Evolutionary conservation across 257 asterid species (phyloP), one percentile per base, ranked within the genome.

Genomic region (Echites panduratus): DNA sequence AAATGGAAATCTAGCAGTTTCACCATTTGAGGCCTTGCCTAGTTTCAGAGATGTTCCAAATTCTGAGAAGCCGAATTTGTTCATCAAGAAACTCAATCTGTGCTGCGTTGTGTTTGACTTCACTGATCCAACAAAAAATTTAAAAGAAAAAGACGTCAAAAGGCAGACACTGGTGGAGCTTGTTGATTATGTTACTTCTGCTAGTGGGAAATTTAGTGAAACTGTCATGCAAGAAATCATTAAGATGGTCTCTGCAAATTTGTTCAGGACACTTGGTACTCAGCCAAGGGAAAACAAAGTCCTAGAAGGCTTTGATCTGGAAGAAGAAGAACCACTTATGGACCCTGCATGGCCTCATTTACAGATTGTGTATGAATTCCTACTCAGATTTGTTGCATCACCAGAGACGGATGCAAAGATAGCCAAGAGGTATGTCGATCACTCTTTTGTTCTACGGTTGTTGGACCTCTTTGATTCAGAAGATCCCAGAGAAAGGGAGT

Each of bases 401-500:
- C 89, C 96, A 1, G 96, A 90, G 78, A 93, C 97, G 0, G 97
- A 90, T 79, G 92, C 97, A 49, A 90, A 91, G 89, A 77, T 90
- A 84, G 98, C 95, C 24, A 93, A 93, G 83, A 85, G 97, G 65
- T 91, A 86, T 69, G 64, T 93, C n/a, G 98, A 93, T 76, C 97
- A 93, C 84, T 82, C 88, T 32, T 93, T 90, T 73, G 87, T 93
- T 68, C 75, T 91, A 62, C 87, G 80, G 80, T 76, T 93, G 71
- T 79, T 93, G 61, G 97, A 93, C 84, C 92, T 89, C 71, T 93
- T 93, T 54, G 98, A 93, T 79, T 90, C 98, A 7, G 96, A 93
- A 76, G 97, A 93, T 79, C 98, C 95, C n/a, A 81, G 98, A 78
- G 96, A 93, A 83, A 83, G 98, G 68, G 97, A 93, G 87, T 90